Evolutionary conservation across 148 eudicot species (phyloP).

Genomic region (Fallopia convolvulus): DNA sequence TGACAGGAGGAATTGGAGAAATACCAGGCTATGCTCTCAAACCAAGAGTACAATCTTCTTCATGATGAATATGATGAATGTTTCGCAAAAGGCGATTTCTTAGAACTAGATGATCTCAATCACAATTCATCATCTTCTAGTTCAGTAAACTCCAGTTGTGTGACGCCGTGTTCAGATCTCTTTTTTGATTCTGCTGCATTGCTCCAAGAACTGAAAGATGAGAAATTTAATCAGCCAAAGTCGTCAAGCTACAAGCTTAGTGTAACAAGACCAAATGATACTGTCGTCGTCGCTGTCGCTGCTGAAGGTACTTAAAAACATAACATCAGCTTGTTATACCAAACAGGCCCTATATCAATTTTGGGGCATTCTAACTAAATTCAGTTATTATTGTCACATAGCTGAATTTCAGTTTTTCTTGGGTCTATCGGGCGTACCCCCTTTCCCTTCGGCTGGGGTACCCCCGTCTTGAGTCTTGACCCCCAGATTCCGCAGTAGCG

Average conservation of each 20-base stretch:
- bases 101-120: conserved; percentile 51
- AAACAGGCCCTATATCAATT: too few relatives aligned
- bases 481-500: too few relatives aligned
- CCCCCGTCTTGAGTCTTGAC: too few relatives aligned
- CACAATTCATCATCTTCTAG: conserved; percentile 32
- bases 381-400: too few relatives aligned
- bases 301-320: neutral
- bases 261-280: neutral
- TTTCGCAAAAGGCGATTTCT: conserved; percentile 32
- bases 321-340: neutral
- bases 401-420: too few relatives aligned
- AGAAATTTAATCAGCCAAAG: neutral
- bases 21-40: neutral
- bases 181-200: conserved; percentile 24
- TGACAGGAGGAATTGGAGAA: conserved; percentile 5
- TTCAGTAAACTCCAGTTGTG: conserved; percentile 38
- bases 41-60: neutral
- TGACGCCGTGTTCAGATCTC: conserved; percentile 34
- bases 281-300: neutral
- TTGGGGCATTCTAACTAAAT: too few relatives aligned
- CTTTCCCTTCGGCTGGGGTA: too few relatives aligned
- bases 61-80: conserved; percentile 20
- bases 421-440: too few relatives aligned
- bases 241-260: neutral
- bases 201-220: neutral